Base-by-base conservation (phyloP, 768 basidiomycete genomes). In the Mycena venus region DNA sequence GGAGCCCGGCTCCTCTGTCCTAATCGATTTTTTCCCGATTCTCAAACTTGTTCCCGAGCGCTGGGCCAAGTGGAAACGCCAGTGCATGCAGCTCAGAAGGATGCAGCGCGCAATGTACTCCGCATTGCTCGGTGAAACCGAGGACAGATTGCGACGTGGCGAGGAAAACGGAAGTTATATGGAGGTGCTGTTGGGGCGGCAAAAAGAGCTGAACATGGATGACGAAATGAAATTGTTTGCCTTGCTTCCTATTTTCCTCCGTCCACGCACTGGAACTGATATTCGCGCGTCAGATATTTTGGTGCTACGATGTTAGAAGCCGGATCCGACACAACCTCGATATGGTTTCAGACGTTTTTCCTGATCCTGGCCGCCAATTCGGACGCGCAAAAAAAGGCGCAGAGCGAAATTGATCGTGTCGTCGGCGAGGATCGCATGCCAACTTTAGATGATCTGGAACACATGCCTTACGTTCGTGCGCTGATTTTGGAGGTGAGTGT, bases 261-360 rank as follows among this genome's bases (percentile, higher is more conserved):
- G 14, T 25, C 32, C 47, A 23, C 38, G 29, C 40, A 34, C 2
- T 15, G 25, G 17, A 27, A 21, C 34, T 40, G 21, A 25, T 10
- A 56, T 38, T 68, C 34, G 12, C 27, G 4, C 44, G 19, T 17
- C 44, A 84, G 84, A 23, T 78, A 82, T 64, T 75, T 85, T 47
- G 83, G 83, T 10, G 81, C 80, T 8, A 70, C 75, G 3, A 70
- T 84, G 10, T 40, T 84, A 19, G 82, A 85, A 72, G 83, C 82
- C 12, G 69, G 42, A 19, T 78, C 81, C 3, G 81, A 84, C 63
- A 84, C 84, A 6, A 80, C 80, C 27, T 81, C 82, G 10, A 27
- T 75, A 4, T 68, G 38, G 29, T 62, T 81, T 8, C 79, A 80
- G 42, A 72, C 71, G 32, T 72, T 83, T 58, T 40, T 82, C 34